These are phyloP conservation scores for Thalassiosira sp. DNA, from an alignment of 352 stramenopile genomes.

Conservation along the genomic window DNA sequence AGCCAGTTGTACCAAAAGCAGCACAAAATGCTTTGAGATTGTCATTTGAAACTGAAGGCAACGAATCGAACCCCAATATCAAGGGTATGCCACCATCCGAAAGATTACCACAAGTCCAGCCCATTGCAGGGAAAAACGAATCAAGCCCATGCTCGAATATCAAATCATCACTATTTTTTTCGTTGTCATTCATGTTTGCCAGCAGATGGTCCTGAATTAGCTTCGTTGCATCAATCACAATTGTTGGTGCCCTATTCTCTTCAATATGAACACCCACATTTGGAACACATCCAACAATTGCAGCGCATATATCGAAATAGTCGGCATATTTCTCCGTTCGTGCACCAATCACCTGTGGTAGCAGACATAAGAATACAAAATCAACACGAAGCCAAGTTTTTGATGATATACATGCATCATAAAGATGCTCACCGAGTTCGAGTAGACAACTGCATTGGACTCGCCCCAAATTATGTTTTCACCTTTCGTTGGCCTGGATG, in stretches of 20 bases:
- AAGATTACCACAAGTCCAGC: constrained; percentile 68
- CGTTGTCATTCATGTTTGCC: not conserved
- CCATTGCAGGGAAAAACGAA: constrained; percentile 71
- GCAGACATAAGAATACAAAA: not conserved
- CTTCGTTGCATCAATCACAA: constrained; percentile 62
- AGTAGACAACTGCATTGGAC: constrained; percentile 80
- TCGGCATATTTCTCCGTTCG: constrained; percentile 81
- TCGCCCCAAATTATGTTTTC: constrained; percentile 78
- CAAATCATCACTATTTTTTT: not conserved
- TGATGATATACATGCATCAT: not conserved
- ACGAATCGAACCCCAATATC: constrained; percentile 64
- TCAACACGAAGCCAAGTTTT: not conserved
- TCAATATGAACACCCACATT: constrained; percentile 58
- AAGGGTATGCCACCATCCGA: constrained; percentile 70
- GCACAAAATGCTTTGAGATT: constrained; percentile 79
- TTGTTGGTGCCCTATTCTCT: constrained; percentile 54
- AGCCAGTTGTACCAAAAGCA: constrained; percentile 75
- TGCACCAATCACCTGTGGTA: constrained; percentile 54
- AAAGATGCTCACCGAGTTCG: constrained; percentile 57
- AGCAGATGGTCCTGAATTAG: constrained; percentile 39
- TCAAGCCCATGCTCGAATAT: constrained; percentile 27
- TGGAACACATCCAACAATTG: constrained; percentile 68
- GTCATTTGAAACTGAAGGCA: constrained; percentile 57
- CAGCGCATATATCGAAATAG: constrained; percentile 81
- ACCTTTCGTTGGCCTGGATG: constrained; percentile 18